Percentiles rank a stretch among this genome's conserved stretches.
phyloP scores from a whole-genome alignment of 148 eudicot genomes.

The Rhododendron kiyosumense region DNA sequence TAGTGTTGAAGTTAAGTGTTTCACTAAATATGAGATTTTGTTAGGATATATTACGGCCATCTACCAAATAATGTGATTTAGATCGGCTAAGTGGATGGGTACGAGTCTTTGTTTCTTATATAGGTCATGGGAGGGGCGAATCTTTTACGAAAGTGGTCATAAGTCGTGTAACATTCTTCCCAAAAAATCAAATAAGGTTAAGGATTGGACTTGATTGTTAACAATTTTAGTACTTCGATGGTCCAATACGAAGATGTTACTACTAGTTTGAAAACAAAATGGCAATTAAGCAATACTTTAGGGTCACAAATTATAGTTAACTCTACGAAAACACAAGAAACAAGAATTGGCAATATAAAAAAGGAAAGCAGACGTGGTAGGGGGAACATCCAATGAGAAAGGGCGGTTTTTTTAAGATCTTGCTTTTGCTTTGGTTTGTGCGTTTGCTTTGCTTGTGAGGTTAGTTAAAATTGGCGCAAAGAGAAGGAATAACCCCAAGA shows the following conservation, averaged over 20 bases:
- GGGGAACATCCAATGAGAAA: constrained; percentile 13
- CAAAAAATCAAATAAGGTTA: background rate
- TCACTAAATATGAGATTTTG: background rate
- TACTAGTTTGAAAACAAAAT: background rate
- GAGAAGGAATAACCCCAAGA: background rate
- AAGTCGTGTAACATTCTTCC: background rate
- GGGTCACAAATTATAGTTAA: background rate
- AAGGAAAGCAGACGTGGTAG: background rate
- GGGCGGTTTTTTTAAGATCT: constrained; percentile 19
- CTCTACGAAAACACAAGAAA: background rate
- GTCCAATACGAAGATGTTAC: background rate
- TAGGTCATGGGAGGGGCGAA: background rate
- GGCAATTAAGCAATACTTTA: background rate
- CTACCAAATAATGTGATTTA: background rate
- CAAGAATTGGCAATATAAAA: background rate
- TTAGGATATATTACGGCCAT: background rate
- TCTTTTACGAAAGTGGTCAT: background rate
- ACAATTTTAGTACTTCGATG: background rate
- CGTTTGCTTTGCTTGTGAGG: constrained; percentile 28
- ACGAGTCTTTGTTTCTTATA: background rate
- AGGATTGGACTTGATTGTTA: background rate
- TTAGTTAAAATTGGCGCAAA: constrained; percentile 7
- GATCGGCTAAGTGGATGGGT: background rate
- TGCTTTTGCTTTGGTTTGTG: constrained; percentile 17
- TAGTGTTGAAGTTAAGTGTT: background rate